Evolutionary conservation across 1,284 basidiomycete species (phyloP), one percentile per base, ranked within the genome.

Genomic region (Cutaneotrichosporon spelunceum): DNA sequence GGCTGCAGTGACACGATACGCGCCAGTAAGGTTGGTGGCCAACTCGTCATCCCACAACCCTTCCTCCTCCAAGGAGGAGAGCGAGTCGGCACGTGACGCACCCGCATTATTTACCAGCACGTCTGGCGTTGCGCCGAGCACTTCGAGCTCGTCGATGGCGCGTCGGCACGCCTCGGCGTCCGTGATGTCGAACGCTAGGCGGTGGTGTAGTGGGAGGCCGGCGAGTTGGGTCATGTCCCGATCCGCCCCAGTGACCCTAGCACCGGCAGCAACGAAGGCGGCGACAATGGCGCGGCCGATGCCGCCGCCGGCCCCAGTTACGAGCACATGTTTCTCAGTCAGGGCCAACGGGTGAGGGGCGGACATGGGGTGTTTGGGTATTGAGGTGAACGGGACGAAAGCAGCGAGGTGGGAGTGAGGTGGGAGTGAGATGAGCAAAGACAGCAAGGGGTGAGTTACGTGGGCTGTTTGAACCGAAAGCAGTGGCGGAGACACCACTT

Each of bases 51-150:
- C 33, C 52, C 52, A 53, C 33, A 24, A 13, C 33, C 30, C 30
- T 11, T 53, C 30, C 47, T 27, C 48, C 27, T 50, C 48, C 24
- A 50, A 14, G 4, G 48, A 26, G 27, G 48, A 26, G 33, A 53
- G 33, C 10, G 52, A 36, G 30, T 53, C 52, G 19, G 52, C 52
- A 21, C 52, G 52, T 33, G 52, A 53, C 52, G 52, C 52, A 6
- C 52, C 52, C n/a, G 52, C 52, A 16, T 53, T 53, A 21, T 53
- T 53, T 33, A 53, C 52, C 33, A 53, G 33, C n/a, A 53, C 34
- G n/a, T 26, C 30, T 24, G 52, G 52, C 2, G 33, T 23, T 4
- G 52, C 52, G 13, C 34, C 52, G n/a, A n/a, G 6, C 13, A 7
- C 30, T 3, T 24, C 33, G 11, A 53, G 30, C 23, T 29, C n/a